Conservation (phyloP, 2,329 filamentous ascomycete genomes). For the Ophiocordyceps polyrhachis-furcata region DNA sequence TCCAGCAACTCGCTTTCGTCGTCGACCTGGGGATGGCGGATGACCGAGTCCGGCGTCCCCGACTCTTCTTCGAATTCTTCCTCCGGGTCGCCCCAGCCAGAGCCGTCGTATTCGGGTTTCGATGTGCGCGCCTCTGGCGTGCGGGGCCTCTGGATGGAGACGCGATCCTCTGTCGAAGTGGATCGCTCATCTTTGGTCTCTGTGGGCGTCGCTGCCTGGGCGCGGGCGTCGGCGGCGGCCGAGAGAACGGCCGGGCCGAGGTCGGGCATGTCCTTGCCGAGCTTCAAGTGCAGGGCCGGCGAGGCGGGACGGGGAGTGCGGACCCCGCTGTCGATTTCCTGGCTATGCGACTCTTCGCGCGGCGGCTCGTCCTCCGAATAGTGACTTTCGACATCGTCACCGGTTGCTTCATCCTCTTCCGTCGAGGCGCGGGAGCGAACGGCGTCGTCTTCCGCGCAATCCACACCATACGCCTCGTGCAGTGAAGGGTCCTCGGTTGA, state of each 20-base stretch:
- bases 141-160: conserved; percentile 20
- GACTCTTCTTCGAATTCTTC: conserved; percentile 40
- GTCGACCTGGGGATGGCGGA: conserved; percentile 49
- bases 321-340: conserved; percentile 23
- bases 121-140: conserved; percentile 32
- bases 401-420: conserved; percentile 34
- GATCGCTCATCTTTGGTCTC: not conserved
- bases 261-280: conserved; percentile 13
- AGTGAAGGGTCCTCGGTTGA: conserved; percentile 57
- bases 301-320: conserved; percentile 29
- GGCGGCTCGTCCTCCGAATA: conserved; percentile 13
- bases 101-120: conserved; percentile 45
- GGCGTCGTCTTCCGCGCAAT: conserved; percentile 38
- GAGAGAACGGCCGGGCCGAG: conserved; percentile 7
- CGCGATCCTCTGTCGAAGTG: conserved; percentile 11
- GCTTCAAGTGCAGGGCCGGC: conserved; percentile 5
- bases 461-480: conserved; percentile 30
- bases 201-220: not conserved
- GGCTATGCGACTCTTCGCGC: conserved; percentile 6
- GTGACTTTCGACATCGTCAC: conserved; percentile 17
- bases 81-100: conserved; percentile 37
- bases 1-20: conserved; percentile 26
- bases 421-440: conserved; percentile 31
- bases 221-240: not conserved
- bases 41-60: conserved; percentile 75